These are phyloP conservation scores for Clonostachys byssicola DNA, from an alignment of 2,329 filamentous ascomycete species.

Conservation along the genomic window DNA sequence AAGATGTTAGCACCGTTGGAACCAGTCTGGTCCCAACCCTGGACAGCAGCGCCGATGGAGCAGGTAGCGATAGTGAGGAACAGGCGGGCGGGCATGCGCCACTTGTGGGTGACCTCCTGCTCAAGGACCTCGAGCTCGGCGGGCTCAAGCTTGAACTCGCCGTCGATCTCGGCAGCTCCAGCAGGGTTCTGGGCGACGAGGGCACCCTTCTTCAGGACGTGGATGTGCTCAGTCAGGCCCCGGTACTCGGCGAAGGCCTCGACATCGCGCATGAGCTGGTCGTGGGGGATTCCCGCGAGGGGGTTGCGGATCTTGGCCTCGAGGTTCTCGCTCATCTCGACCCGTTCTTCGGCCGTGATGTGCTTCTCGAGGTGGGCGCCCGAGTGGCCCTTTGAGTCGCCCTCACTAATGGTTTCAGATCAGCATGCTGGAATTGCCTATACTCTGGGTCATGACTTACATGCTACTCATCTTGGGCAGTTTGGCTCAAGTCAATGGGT, in stretches of 20 bases:
- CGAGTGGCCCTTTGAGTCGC: slow-evolving; percentile 1
- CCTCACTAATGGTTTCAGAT: neutral
- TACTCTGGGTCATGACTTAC: neutral
- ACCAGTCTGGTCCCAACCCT: slow-evolving; percentile 64
- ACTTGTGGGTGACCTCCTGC: slow-evolving; percentile 61
- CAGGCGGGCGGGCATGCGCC: slow-evolving; percentile 56
- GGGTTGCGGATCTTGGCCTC: slow-evolving; percentile 38
- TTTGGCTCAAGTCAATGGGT: neutral
- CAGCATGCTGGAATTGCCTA: neutral
- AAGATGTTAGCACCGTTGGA: slow-evolving; percentile 59
- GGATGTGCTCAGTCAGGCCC: slow-evolving; percentile 53
- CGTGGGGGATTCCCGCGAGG: slow-evolving; percentile 41
- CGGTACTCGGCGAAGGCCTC: slow-evolving; percentile 53
- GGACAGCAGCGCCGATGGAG: slow-evolving; percentile 64
- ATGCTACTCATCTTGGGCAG: neutral
- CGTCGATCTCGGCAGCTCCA: slow-evolving; percentile 47
- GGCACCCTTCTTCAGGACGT: slow-evolving; percentile 53
- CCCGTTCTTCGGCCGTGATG: slow-evolving; percentile 19
- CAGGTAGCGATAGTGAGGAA: slow-evolving; percentile 65
- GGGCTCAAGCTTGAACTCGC: slow-evolving; percentile 49
- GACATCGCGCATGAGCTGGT: slow-evolving; percentile 53
- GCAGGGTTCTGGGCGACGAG: slow-evolving; percentile 53
- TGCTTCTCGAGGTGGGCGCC: slow-evolving; percentile 16
- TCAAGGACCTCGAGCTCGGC: slow-evolving; percentile 53
- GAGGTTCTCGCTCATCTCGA: slow-evolving; percentile 31